A percentile compares a stretch with the other conserved stretches of the same genome.
phyloP scores from a whole-genome alignment of 2,329 filamentous ascomycete genomes.

The Aspergillus fumigatus region DNA sequence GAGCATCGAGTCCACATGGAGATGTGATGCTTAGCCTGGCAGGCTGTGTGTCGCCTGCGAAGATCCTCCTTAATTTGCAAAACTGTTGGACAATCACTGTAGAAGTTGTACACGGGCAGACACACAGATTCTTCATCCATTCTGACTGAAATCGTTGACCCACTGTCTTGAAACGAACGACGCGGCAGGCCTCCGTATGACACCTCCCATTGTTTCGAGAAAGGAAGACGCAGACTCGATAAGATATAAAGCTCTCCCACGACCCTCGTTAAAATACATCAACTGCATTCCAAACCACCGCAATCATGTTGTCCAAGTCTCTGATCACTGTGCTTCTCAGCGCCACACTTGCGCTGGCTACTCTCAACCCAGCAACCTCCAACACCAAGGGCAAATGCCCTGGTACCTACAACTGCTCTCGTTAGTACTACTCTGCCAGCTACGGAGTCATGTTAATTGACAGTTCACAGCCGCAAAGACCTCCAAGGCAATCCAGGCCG shows the following conservation, averaged over 20 bases:
- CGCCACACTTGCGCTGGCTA: constrained; percentile 18
- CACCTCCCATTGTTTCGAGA: constrained; percentile 5
- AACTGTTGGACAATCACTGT: not conserved
- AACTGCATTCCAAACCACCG: not conserved
- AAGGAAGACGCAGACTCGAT: constrained; percentile 23
- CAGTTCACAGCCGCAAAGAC: constrained; percentile 25
- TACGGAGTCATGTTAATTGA: not conserved
- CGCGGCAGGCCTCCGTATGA: constrained; percentile 10
- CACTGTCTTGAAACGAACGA: constrained; percentile 1
- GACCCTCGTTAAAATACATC: not conserved
- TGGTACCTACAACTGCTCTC: constrained; percentile 22
- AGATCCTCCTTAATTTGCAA: not conserved
- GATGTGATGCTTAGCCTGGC: not conserved
- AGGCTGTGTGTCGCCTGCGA: not conserved
- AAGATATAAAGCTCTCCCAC: constrained; percentile 31
- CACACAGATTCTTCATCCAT: not conserved
- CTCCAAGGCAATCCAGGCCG: constrained; percentile 36
- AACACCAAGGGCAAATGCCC: constrained; percentile 36
- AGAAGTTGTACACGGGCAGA: not conserved
- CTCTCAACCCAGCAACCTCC: constrained; percentile 30
- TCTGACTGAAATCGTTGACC: not conserved
- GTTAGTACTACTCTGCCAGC: constrained; percentile 10
- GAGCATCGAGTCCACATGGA: not conserved
- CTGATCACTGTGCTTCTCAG: constrained; percentile 11
- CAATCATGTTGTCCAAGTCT: not conserved